Conservation (phyloP, 2,329 filamentous ascomycete genomes). For the Beauveria bassiana region DNA sequence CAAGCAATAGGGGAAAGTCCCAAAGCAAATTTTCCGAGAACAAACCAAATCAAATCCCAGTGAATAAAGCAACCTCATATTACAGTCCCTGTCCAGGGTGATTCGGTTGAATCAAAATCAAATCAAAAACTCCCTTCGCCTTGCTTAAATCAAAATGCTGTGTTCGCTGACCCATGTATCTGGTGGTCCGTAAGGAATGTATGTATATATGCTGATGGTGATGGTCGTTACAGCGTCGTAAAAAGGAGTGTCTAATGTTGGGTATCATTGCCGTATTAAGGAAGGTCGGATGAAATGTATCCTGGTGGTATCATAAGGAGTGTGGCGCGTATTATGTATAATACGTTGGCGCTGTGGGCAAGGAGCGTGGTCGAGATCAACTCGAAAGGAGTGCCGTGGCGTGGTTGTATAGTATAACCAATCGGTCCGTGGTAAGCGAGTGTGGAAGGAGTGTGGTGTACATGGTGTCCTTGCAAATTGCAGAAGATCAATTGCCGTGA, state of each 20-base stretch:
- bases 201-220: slow-evolving; percentile 35
- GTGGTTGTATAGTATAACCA: slow-evolving; percentile 9
- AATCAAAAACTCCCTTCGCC: slow-evolving; percentile 10
- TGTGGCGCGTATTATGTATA: slow-evolving; percentile 18
- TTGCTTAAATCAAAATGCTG: slow-evolving; percentile 11
- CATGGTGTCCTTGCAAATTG: slow-evolving; percentile 27
- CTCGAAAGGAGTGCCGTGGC: slow-evolving; percentile 19
- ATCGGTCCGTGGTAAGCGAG: slow-evolving; percentile 23
- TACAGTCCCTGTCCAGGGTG: slow-evolving; percentile 3
- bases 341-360: slow-evolving; percentile 20
- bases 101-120: slow-evolving; percentile 6
- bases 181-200: slow-evolving; percentile 38
- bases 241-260: slow-evolving; percentile 28
- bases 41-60: background rate
- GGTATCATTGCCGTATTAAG: slow-evolving; percentile 22
- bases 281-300: slow-evolving; percentile 6
- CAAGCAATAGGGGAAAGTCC: background rate
- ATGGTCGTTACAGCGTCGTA: slow-evolving; percentile 28
- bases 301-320: slow-evolving; percentile 12
- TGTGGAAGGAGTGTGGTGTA: slow-evolving; percentile 29
- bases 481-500: background rate
- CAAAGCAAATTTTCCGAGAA: slow-evolving; percentile 3
- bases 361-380: slow-evolving; percentile 26
- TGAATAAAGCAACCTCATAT: background rate
- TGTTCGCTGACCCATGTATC: slow-evolving; percentile 12